Evolutionary conservation across 306 rosid genomes (phyloP), one percentile per base, ranked within the genome.

Genomic region (Arachis stenosperma): DNA sequence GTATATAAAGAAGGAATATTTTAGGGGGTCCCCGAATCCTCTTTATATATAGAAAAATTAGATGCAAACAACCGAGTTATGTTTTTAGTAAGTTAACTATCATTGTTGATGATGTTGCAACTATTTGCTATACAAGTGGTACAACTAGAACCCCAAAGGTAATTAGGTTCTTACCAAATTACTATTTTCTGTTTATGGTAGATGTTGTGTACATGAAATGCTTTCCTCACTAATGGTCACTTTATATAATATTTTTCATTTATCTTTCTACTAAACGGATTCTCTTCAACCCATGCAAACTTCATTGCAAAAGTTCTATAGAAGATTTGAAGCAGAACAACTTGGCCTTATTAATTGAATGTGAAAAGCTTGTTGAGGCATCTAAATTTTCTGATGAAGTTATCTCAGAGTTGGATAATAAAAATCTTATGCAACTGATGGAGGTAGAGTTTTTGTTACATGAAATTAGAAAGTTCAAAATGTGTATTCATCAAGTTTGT

Each of bases 71-170:
- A 22, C 27, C 27, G 27, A 22, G 27, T 22, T 22, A 22, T 22
- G 1, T 22, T 22, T 22, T 22, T 22, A 22, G 1, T 22, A 22
- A 22, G 27, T 22, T 22, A 22, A 22, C 27, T 22, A 22, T 22
- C 27, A 22, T 22, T 22, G 27, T 22, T 44, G 88, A 85, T 68
- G 99, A 95, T 81, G 74, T 90, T 60, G 97, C 92, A 77, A 91
- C 99, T 56, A 81, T 95, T 81, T 95, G 99, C 86, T 95, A 95
- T 78, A 95, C 99, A 36, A 95, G 99, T 77, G 99, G 99, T 70
- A 95, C 99, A 73, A 95, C 99, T 77, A 98, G 99, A 84, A 91
- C 97, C 52, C 99, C 99, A 53, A 95, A 95, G 97, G 98, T 91
- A 73, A 4, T 67, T 39, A 36, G 51, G 61, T 55, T 44, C 48